These are phyloP conservation scores for Colletotrichum spinosum DNA, from an alignment of 2,329 filamentous ascomycete genomes.

Conservation along the genomic window DNA sequence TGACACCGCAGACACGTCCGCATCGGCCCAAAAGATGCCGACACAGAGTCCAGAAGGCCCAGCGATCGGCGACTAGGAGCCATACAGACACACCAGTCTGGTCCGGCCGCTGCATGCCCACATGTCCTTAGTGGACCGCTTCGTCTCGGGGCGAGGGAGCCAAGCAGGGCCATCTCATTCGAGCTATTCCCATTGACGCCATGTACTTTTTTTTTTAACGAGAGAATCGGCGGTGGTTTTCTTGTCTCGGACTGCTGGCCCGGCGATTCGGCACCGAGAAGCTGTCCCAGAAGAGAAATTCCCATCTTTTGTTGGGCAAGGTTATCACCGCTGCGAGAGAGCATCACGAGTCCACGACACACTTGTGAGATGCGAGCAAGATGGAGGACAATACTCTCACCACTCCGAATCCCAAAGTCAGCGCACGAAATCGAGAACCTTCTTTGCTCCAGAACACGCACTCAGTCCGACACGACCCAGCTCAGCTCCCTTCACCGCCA, in stretches of 20 bases:
- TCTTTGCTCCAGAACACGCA: neutral
- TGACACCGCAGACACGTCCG: neutral
- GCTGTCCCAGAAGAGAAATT: no score
- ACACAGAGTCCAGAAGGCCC: conserved; percentile 15
- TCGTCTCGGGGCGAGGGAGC: neutral
- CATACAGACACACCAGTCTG: conserved; percentile 10
- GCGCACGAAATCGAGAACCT: neutral
- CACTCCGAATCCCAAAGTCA: neutral
- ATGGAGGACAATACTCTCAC: conserved; percentile 22
- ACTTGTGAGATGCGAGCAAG: neutral
- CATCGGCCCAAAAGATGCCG: conserved; percentile 38
- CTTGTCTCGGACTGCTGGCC: conserved; percentile 6
- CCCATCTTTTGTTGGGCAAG: no score
- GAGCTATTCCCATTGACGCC: conserved; percentile 2
- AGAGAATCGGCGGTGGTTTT: neutral
- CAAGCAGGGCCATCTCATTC: no score
- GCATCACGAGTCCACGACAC: neutral
- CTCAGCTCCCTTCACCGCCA: neutral
- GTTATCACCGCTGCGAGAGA: neutral
- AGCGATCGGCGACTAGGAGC: conserved; percentile 19
- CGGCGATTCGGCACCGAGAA: conserved; percentile 29
- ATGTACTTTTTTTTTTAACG: conserved; percentile 11
- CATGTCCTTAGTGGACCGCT: conserved; percentile 24
- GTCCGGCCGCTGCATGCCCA: conserved; percentile 17
- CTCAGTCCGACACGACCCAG: neutral